A percentile compares a stretch with the other conserved stretches of the same genome.
These are phyloP conservation scores for Thalia dealbata DNA, from an alignment of 176 grass and related monocot genomes.

Conservation along the genomic window DNA sequence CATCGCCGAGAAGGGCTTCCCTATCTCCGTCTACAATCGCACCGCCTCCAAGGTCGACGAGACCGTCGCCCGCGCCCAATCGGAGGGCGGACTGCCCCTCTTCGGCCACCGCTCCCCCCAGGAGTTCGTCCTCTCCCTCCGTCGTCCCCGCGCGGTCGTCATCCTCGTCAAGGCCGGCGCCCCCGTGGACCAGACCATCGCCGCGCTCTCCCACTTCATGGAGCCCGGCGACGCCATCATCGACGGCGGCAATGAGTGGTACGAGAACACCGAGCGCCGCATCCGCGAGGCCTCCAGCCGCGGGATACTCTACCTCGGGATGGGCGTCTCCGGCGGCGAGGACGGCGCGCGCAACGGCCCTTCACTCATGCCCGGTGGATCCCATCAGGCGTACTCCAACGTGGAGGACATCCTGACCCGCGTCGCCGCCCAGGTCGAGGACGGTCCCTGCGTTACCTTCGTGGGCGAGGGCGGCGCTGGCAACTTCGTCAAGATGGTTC, in stretches of 20 bases:
- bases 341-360: slow-evolving; percentile 71
- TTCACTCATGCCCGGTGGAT: slow-evolving; percentile 74
- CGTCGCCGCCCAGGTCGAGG: slow-evolving; percentile 68
- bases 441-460: slow-evolving; percentile 73
- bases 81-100: slow-evolving; percentile 53
- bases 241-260: slow-evolving; percentile 88
- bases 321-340: slow-evolving; percentile 79
- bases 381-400: slow-evolving; percentile 63
- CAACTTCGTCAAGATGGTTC: slow-evolving; percentile 96
- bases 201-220: slow-evolving; percentile 50
- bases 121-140: slow-evolving; percentile 68
- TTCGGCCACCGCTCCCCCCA: slow-evolving; percentile 54
- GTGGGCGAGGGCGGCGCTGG: slow-evolving; percentile 55
- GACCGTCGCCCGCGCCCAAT: slow-evolving; percentile 43
- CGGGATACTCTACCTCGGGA: slow-evolving; percentile 75
- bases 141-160: slow-evolving; percentile 53
- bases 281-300: slow-evolving; percentile 37
- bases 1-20: slow-evolving; percentile 87
- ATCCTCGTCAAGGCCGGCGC: slow-evolving; percentile 71
- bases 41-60: slow-evolving; percentile 74
- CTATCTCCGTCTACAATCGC: slow-evolving; percentile 94
- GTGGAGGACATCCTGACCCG: slow-evolving; percentile 52
- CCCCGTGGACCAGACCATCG: slow-evolving; percentile 71
- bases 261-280: slow-evolving; percentile 80
- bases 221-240: slow-evolving; percentile 70